Percentiles rank a stretch among this genome's conserved stretches.
Conservation (phyloP, 2,329 filamentous ascomycete species). For the Cryphonectria parasitica region DNA sequence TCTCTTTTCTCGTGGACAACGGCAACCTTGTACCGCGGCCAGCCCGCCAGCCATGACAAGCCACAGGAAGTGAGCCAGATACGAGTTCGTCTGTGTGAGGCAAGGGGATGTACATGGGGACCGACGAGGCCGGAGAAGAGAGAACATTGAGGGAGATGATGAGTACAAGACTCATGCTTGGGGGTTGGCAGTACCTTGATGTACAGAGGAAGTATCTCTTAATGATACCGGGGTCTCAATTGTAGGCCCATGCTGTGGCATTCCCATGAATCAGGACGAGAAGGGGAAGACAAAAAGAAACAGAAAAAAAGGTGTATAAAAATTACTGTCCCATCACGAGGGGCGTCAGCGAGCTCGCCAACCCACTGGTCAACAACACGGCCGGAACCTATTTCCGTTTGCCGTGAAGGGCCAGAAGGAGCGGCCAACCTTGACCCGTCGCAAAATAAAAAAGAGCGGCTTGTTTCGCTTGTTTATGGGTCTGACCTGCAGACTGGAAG, state of each 20-base stretch:
- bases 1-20: background rate
- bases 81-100: background rate
- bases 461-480: constrained; percentile 20
- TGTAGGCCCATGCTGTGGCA: constrained; percentile 18
- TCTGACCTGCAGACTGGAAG: background rate
- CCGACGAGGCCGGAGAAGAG: background rate
- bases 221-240: constrained; percentile 17
- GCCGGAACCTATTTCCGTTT: constrained; percentile 17
- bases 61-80: background rate
- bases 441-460: constrained; percentile 6
- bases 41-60: constrained; percentile 17
- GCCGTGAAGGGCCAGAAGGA: constrained; percentile 13
- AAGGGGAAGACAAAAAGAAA: background rate
- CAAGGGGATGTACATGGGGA: constrained; percentile 7
- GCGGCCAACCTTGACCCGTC: constrained; percentile 7
- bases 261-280: background rate
- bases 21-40: constrained; percentile 20
- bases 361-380: constrained; percentile 7
- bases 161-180: constrained; percentile 9
- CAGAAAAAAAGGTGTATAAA: background rate
- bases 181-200: constrained; percentile 10
- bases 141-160: constrained; percentile 8
- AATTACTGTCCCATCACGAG: background rate
- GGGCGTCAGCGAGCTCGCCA: constrained; percentile 15
- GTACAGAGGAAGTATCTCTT: constrained; percentile 1